Percentiles rank a stretch among this genome's conserved stretches.
These are phyloP conservation scores for Fusarium floridanum DNA, from an alignment of 2,329 filamentous ascomycete genomes.

Conservation along the genomic window DNA sequence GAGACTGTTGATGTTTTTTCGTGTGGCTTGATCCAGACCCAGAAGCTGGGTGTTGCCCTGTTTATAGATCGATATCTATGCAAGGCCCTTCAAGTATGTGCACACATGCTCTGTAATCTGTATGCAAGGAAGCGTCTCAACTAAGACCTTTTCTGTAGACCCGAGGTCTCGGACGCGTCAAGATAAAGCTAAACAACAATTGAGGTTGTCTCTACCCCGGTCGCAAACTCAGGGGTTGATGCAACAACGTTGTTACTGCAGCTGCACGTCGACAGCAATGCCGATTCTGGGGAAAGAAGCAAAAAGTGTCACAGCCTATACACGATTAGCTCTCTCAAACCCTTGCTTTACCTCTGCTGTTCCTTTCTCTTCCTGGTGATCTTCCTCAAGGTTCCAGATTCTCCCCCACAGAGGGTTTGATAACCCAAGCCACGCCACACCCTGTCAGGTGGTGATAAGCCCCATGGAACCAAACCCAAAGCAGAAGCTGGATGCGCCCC, in stretches of 20 bases:
- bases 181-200: background rate
- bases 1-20: background rate
- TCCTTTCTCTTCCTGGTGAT: background rate
- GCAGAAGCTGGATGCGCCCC: conserved; percentile 33
- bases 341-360: background rate
- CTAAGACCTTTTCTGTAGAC: background rate
- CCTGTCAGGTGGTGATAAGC: conserved; percentile 10
- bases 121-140: background rate
- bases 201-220: background rate
- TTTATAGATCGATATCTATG: background rate
- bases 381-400: background rate
- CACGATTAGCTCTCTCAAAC: conserved; percentile 8
- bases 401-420: background rate
- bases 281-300: background rate
- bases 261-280: background rate
- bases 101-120: background rate
- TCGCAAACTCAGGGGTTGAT: conserved; percentile 2
- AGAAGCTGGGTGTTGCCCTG: background rate
- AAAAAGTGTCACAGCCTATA: background rate
- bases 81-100: background rate
- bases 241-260: background rate
- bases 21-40: background rate
- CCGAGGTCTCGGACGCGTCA: background rate
- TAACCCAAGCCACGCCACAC: background rate
- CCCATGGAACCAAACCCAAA: conserved; percentile 19